These are phyloP conservation scores for Eragrostis nindensis DNA, from an alignment of 176 grass and related monocot species.

Conservation along the genomic window DNA sequence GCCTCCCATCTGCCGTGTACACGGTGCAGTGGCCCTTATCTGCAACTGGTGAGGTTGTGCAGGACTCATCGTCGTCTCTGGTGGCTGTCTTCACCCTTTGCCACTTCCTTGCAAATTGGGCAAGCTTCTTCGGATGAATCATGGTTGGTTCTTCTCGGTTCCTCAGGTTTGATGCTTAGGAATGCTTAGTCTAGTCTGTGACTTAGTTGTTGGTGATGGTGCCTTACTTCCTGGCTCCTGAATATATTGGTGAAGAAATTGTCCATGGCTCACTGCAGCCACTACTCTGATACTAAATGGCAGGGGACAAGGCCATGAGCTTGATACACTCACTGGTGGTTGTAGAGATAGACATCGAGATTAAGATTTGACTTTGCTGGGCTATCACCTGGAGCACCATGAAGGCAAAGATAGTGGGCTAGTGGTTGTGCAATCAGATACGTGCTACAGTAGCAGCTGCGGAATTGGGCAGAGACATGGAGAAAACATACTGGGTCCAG, in stretches of 20 bases:
- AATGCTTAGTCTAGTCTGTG: conserved; percentile 24
- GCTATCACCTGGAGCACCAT: conserved; percentile 4
- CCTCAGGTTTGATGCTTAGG: conserved; percentile 6
- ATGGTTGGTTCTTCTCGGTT: conserved; percentile 12
- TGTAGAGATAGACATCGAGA: conserved; percentile 36
- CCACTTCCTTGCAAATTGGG: conserved; percentile 25
- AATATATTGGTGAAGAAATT: conserved; percentile 21
- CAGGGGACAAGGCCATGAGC: conserved; percentile 48
- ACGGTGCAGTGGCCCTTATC: conserved; percentile 58
- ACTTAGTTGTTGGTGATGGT: conserved; percentile 25
- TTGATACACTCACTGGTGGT: conserved; percentile 8
- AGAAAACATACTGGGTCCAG: conserved; percentile 10
- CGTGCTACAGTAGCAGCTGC: conserved; percentile 8
- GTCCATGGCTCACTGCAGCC: background rate
- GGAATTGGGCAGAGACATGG: conserved; percentile 14
- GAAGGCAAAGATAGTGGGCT: conserved; percentile 11
- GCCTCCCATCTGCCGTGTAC: conserved; percentile 48
- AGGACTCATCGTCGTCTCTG: background rate
- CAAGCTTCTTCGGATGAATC: conserved; percentile 10
- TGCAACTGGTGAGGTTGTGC: conserved; percentile 13
- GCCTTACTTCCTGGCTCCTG: conserved; percentile 14
- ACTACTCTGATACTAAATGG: conserved; percentile 1
- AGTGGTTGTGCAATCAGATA: conserved; percentile 28
- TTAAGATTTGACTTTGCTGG: conserved; percentile 40
- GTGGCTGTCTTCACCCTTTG: conserved; percentile 11